A percentile compares a stretch with the other conserved stretches of the same genome.
phyloP scores from a whole-genome alignment of 169 alveolate species.

The Plasmodium vivax region DNA sequence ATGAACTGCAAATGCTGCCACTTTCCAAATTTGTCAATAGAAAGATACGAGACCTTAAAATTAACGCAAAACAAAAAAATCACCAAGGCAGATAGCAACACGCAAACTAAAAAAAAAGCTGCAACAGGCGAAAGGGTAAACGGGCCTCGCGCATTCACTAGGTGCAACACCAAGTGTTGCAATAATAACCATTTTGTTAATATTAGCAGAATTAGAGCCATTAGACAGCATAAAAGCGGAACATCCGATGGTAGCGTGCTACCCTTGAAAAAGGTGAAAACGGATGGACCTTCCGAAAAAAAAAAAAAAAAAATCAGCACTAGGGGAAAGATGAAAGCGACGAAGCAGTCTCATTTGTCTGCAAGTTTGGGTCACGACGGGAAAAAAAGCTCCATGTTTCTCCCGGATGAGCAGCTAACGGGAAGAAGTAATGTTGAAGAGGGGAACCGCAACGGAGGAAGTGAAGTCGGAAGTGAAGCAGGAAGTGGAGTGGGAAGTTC shows the following conservation, averaged over 20 bases:
- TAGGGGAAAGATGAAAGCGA: neutral
- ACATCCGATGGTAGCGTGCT: neutral
- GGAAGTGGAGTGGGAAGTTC: neutral
- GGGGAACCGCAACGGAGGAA: neutral
- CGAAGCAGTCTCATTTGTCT: neutral
- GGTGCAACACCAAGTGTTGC: neutral
- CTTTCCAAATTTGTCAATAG: slow-evolving; percentile 47
- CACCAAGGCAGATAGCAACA: neutral
- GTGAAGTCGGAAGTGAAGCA: neutral
- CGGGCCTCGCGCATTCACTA: neutral
- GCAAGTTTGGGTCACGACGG: neutral
- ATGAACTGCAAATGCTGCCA: slow-evolving; percentile 17
- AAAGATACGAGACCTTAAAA: slow-evolving; percentile 46
- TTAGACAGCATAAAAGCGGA: slow-evolving; percentile 1
- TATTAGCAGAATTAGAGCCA: neutral
- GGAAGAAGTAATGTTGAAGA: neutral
- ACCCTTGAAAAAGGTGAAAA: neutral
- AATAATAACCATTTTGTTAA: neutral
- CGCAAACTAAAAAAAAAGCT: slow-evolving; percentile 10
- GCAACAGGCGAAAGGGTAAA: neutral
- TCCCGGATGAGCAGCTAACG: neutral
- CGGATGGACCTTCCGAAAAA: neutral
- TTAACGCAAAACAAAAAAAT: slow-evolving; percentile 17
- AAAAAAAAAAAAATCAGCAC: neutral
- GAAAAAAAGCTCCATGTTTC: neutral